Conservation (phyloP, 140 eudicot species). For the Oenanthe javanica region DNA sequence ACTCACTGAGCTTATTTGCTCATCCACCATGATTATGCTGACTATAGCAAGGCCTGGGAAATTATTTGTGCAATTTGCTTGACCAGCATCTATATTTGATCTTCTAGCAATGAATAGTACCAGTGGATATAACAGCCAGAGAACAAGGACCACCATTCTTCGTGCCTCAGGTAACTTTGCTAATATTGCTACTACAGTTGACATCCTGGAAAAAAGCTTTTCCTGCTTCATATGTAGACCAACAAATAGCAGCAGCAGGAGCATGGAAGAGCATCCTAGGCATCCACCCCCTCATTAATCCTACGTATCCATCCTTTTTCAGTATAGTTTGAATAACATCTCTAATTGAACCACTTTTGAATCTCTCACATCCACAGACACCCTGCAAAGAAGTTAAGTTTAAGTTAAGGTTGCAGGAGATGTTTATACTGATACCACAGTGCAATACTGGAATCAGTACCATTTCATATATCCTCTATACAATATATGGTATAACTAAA, state of each 20-base stretch:
- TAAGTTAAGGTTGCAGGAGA: neutral
- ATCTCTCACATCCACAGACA: constrained; percentile 17
- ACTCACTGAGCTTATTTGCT: neutral
- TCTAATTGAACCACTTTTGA: constrained; percentile 11
- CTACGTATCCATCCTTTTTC: constrained; percentile 7
- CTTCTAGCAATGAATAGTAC: neutral
- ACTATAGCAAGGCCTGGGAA: neutral
- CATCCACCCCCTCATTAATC: constrained; percentile 6
- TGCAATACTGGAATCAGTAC: neutral
- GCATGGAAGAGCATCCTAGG: constrained; percentile 17
- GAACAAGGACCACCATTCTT: neutral
- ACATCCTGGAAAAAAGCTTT: constrained; percentile 8
- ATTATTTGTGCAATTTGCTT: neutral
- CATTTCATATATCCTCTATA: neutral
- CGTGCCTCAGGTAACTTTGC: neutral
- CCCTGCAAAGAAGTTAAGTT: constrained; percentile 2
- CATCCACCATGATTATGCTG: neutral
- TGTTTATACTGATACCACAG: neutral
- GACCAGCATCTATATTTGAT: neutral
- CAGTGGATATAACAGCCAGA: neutral
- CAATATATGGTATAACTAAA: neutral
- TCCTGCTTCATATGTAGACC: constrained; percentile 17
- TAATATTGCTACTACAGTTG: neutral
- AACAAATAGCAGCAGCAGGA: constrained; percentile 22
- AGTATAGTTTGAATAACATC: constrained; percentile 8